Base-by-base conservation (phyloP, 805 yeast species). In the Lachancea nothofagi region DNA sequence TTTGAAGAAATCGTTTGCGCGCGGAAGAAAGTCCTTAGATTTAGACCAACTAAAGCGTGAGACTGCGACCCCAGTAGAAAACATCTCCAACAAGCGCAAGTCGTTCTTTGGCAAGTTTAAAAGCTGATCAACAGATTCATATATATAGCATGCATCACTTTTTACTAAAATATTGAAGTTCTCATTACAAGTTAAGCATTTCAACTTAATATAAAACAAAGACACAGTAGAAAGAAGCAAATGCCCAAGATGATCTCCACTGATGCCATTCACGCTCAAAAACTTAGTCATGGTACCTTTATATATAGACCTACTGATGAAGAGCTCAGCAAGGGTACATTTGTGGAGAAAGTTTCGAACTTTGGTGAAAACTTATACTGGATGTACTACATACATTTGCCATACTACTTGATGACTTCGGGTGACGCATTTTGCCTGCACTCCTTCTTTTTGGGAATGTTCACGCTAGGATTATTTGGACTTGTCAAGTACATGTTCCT, bases 351-450 rank as follows among this genome's bases (percentile, higher is more conserved):
- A 43, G 39, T 59, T 26, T 59, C 50, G 38, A 59, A 56, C 27
- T 43, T 57, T 18, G 41, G 60, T n/a, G 56, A 55, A 29, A 56
- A 53, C 28, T 43, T 67, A 14, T 68, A 66, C 45, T 69, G 73
- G 73, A 65, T 61, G 35, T 69, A 69, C 44, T 69, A 68, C 38
- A 60, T 69, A 19, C 72, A 69, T 46, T 46, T 69, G 33, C 74
- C 74, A 13, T 69, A 62, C 46, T 69, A 68, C 42, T 42, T 69
- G 38, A 65, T 69, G 71, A 66, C 70, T 18, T 47, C 61, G 3
- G 62, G 59, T 32, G 73, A 69, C 38, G 69, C 73, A 2, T 64
- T 64, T 36, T 48, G 64, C 12, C 46, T 69, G 13, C 74, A 67
- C 47, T 43, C 55, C 3, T 61, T 66, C 43, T 65, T 66, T 46